These are phyloP conservation scores for Calophaca sinica DNA, from an alignment of 306 rosid species.

Conservation along the genomic window DNA sequence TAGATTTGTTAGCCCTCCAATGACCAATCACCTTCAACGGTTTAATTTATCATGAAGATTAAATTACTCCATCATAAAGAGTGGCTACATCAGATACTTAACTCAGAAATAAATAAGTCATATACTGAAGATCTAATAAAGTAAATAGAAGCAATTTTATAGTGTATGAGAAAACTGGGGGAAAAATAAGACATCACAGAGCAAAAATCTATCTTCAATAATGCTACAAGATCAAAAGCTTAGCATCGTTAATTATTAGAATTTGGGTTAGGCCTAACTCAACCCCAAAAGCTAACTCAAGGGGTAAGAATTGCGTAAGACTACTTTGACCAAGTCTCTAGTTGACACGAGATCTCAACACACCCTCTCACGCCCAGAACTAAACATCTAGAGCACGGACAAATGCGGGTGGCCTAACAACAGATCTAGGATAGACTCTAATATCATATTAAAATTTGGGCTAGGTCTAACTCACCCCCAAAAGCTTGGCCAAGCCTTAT, in stretches of 20 bases:
- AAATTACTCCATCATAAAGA: background rate
- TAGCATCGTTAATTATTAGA: slow-evolving; percentile 2
- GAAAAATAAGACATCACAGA: background rate
- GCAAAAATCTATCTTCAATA: slow-evolving; percentile 7
- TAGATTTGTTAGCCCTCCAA: too few species aligned
- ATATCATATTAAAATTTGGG: background rate
- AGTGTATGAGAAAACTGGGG: slow-evolving; percentile 11
- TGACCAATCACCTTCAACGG: too few species aligned
- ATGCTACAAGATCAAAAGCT: slow-evolving; percentile 4
- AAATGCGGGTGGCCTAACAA: background rate
- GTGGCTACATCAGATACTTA: slow-evolving; percentile 20
- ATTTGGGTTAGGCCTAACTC: slow-evolving; percentile 1
- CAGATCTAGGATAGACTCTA: background rate
- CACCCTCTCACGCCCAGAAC: too few species aligned
- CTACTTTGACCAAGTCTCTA: slow-evolving; percentile 6
- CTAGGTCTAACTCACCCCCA: too few species aligned
- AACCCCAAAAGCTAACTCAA: background rate
- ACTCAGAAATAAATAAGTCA: background rate
- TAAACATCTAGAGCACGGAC: background rate
- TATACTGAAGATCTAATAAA: slow-evolving; percentile 15
- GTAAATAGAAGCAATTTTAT: slow-evolving; percentile 20
- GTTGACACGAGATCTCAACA: background rate
- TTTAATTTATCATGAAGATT: background rate
- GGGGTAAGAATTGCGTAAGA: background rate
- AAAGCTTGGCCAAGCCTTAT: background rate